phyloP scores from a whole-genome alignment of 2,329 filamentous ascomycete species.

The Hymenotorrendiella dingleyae region DNA sequence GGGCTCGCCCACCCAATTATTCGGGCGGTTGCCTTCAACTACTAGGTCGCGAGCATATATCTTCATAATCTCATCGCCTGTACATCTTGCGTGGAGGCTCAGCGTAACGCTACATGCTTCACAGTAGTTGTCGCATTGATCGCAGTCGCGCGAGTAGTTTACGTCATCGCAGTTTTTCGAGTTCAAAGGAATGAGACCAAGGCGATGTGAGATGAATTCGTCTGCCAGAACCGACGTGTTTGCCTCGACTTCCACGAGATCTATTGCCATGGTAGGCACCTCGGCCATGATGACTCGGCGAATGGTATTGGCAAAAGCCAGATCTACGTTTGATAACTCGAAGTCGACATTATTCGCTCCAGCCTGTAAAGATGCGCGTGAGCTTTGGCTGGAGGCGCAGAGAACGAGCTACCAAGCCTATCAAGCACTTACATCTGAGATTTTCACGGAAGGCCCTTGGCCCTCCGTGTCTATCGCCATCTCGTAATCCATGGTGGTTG shows the following conservation, averaged over 20 bases:
- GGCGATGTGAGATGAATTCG: constrained; percentile 88
- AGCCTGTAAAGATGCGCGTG: constrained; percentile 47
- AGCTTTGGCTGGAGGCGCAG: constrained; percentile 13
- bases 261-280: constrained; percentile 89
- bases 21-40: constrained; percentile 62
- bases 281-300: constrained; percentile 89
- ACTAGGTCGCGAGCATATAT: constrained; percentile 89
- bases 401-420: neutral
- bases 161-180: constrained; percentile 78
- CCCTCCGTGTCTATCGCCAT: constrained; percentile 38
- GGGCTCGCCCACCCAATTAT: constrained; percentile 71
- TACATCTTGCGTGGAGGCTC: constrained; percentile 79
- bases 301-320: constrained; percentile 87
- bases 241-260: constrained; percentile 84
- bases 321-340: constrained; percentile 80
- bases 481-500: constrained; percentile 43
- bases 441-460: constrained; percentile 40
- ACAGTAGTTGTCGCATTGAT: constrained; percentile 85
- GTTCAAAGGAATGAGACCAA: constrained; percentile 84
- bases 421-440: constrained; percentile 35
- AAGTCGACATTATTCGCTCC: constrained; percentile 82
- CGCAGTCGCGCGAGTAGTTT: constrained; percentile 87
- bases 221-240: constrained; percentile 97
- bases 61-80: constrained; percentile 80
- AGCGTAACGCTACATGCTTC: constrained; percentile 85